Evolutionary conservation across 495 filamentous ascomycete genomes (phyloP).

Genomic region (Penicillium angulare): DNA sequence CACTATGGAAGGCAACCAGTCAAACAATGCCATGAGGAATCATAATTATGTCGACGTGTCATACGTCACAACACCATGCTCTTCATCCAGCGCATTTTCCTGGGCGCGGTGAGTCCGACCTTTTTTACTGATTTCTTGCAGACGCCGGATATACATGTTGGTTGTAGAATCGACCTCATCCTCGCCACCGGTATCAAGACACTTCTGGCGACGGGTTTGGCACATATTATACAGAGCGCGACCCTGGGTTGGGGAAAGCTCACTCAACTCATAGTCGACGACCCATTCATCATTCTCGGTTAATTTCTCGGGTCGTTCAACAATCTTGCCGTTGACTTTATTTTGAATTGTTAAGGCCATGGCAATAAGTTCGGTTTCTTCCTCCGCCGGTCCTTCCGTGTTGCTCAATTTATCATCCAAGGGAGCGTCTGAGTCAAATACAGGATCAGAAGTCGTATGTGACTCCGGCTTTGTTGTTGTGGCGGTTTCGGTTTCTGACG

Average conservation of each 20-base stretch:
- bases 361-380: conserved; percentile 47
- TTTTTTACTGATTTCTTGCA: conserved; percentile 40
- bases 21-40: too few relatives aligned
- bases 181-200: conserved; percentile 35
- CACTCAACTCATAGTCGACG: conserved; percentile 71
- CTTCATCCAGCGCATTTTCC: conserved; percentile 48
- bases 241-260: conserved; percentile 42
- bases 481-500: not conserved
- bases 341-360: conserved; percentile 70
- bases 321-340: conserved; percentile 64
- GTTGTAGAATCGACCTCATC: conserved; percentile 24
- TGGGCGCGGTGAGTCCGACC: conserved; percentile 49
- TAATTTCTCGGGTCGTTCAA: conserved; percentile 58
- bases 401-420: not conserved
- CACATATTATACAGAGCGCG: conserved; percentile 48
- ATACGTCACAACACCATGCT: conserved; percentile 27
- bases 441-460: not conserved
- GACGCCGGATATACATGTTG: conserved; percentile 36
- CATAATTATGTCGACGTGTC: not conserved
- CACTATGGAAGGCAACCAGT: too few relatives aligned
- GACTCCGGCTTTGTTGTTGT: not conserved
- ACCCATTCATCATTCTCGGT: conserved; percentile 58
- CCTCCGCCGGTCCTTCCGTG: conserved; percentile 4
- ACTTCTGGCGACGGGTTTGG: conserved; percentile 49
- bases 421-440: not conserved